Conservation (phyloP, 2,329 filamentous ascomycete genomes). For the Epichloe amarillans region DNA sequence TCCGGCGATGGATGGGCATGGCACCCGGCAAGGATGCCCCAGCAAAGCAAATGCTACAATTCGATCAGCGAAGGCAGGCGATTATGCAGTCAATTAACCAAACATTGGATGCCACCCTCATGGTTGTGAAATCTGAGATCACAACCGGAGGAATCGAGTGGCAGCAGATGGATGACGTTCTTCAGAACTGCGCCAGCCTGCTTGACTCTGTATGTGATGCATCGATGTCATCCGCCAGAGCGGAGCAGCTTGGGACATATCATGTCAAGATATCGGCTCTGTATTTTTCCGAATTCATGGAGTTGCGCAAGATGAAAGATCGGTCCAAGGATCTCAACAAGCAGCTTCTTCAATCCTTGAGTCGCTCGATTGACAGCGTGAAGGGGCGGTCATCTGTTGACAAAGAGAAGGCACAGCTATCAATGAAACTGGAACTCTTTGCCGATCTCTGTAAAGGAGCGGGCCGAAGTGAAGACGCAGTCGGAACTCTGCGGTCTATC, state of each 20-base stretch:
- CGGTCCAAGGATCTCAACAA: slow-evolving; percentile 24
- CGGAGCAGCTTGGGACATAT: slow-evolving; percentile 29
- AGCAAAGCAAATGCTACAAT: slow-evolving; percentile 45
- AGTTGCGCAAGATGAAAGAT: slow-evolving; percentile 31
- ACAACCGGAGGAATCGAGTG: slow-evolving; percentile 34
- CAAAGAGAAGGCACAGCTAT: slow-evolving; percentile 44
- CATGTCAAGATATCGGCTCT: slow-evolving; percentile 57
- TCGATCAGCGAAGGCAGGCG: slow-evolving; percentile 44
- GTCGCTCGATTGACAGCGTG: slow-evolving; percentile 50
- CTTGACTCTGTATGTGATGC: slow-evolving; percentile 37
- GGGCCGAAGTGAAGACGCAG: slow-evolving; percentile 42
- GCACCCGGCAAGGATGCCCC: slow-evolving; percentile 35
- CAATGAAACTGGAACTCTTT: slow-evolving; percentile 52
- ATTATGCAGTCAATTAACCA: slow-evolving; percentile 39
- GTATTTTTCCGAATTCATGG: slow-evolving; percentile 51
- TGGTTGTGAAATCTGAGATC: slow-evolving; percentile 40
- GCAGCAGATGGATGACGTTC: slow-evolving; percentile 41
- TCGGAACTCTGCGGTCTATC: slow-evolving; percentile 45
- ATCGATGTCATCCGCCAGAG: slow-evolving; percentile 14
- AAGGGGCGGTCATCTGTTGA: slow-evolving; percentile 39
- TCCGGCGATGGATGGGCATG: slow-evolving; percentile 48
- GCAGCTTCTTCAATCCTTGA: slow-evolving; percentile 41
- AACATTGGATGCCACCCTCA: slow-evolving; percentile 46
- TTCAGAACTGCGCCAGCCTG: slow-evolving; percentile 42
- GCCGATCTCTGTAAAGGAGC: slow-evolving; percentile 44